Evolutionary conservation across 1,139 yeast genomes (phyloP), one percentile per base, ranked within the genome.

Genomic region (Pichia sp.): DNA sequence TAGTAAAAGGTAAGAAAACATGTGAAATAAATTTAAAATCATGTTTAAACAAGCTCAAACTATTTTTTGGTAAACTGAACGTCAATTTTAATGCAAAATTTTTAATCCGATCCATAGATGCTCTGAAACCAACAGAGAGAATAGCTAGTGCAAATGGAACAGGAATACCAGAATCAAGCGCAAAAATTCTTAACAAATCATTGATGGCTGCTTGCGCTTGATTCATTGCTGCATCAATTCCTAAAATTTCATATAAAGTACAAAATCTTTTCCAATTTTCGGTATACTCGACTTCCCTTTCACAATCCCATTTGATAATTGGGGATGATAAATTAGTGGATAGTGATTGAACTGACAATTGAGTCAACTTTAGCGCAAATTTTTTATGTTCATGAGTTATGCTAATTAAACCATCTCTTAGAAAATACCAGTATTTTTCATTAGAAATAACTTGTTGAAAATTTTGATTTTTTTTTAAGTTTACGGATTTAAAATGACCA

Each of bases 141-240:
- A 89, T 65, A 8, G 85, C 71, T 51, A 85, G 68, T 0, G 86
- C 83, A 95, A 96, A 89, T 7, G 71, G 61, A 0, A 76, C 68
- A 0, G 90, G 80, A 33, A 82, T 69, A 22, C 72, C 63, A 0
- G 80, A 72, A 1, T 60, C 54, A 2, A 78, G 73, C 0, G 80
- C 68, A 35, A 87, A 69, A 26, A 87, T 63, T 2, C 66, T 66
- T 5, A 80, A 62, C 35, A 89, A 74, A 56, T 87, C 96, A 7
- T 66, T 65, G 2, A 76, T 64, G 0, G 95, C 94, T 11, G 89
- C 96, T 54, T 82, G 82, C 0, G 92, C 80, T 62, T 89, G 97
- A 57, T 89, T 90, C 55, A 86, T 67, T 0, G 96, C 85, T 0
- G 96, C 82, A 60, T 89, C 97, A 40, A 89, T 74, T 2, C 89